A percentile compares a stretch with the other conserved stretches of the same genome.
phyloP scores from a whole-genome alignment of 495 filamentous ascomycete species.

The Pyronema omphalodes region DNA sequence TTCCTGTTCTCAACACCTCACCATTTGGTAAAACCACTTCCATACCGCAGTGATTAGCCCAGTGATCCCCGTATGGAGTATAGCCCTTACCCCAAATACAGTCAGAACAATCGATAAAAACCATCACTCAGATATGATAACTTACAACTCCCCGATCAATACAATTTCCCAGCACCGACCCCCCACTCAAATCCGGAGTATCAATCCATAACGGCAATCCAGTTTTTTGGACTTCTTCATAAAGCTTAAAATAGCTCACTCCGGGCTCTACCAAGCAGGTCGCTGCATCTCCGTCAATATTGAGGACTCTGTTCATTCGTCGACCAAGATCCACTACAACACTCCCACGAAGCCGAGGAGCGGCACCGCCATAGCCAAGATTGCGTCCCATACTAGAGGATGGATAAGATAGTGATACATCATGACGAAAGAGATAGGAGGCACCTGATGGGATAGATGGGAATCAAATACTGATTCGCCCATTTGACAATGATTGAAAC shows the following conservation, averaged over 20 bases:
- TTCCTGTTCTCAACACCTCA: conserved; percentile 32
- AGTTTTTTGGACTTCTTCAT: conserved; percentile 32
- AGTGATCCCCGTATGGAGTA: conserved; percentile 32
- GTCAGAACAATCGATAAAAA: not conserved
- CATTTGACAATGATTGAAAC: conserved; percentile 30
- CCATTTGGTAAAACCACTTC: conserved; percentile 34
- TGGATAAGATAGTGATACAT: not conserved
- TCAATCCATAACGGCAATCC: conserved; percentile 37
- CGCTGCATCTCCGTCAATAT: conserved; percentile 33
- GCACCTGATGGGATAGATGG: conserved; percentile 30
- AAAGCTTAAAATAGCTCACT: conserved; percentile 36
- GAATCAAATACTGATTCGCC: conserved; percentile 33
- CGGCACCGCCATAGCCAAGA: conserved; percentile 36
- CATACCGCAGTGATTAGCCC: conserved; percentile 31
- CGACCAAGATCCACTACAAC: conserved; percentile 35
- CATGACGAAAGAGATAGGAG: not conserved
- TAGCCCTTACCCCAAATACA: conserved; percentile 28
- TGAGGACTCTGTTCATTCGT: conserved; percentile 35
- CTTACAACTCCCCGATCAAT: conserved; percentile 27
- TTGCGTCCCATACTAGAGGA: conserved; percentile 33
- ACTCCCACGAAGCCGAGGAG: conserved; percentile 33
- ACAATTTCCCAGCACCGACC: conserved; percentile 38
- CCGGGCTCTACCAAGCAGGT: conserved; percentile 36
- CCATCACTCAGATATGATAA: not conserved
- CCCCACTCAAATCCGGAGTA: conserved; percentile 38